A percentile compares a stretch with the other conserved stretches of the same genome.
Conservation (phyloP, 2,329 filamentous ascomycete genomes). For the Apiospora malaysiana region DNA sequence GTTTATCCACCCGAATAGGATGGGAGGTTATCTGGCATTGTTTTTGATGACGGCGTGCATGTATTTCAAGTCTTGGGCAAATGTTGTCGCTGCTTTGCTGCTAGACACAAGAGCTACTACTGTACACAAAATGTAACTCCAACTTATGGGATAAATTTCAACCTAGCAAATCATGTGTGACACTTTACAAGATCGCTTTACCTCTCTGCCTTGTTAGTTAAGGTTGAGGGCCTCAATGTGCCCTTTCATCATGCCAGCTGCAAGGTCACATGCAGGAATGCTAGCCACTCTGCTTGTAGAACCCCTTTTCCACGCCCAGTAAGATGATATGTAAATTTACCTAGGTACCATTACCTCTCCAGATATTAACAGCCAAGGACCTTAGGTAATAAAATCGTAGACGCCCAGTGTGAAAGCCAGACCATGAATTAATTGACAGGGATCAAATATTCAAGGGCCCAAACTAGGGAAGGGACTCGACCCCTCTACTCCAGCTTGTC, state of each 20-base stretch:
- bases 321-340: not conserved
- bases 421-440: not conserved
- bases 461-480: not conserved
- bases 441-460: not conserved
- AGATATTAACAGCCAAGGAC: not conserved
- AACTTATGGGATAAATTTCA: not conserved
- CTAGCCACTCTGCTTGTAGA: not conserved
- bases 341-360: not conserved
- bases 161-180: not conserved
- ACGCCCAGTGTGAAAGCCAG: too few relatives aligned
- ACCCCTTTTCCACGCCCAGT: not conserved
- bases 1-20: not conserved
- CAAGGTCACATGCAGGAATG: not conserved
- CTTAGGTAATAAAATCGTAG: not conserved
- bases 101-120: not conserved
- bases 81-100: too few relatives aligned
- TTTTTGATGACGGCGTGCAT: not conserved
- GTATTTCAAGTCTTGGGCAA: not conserved
- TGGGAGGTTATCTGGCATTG: not conserved
- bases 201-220: not conserved
- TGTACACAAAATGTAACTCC: not conserved
- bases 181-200: not conserved
- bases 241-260: not conserved
- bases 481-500: slow-evolving; percentile 12
- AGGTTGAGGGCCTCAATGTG: not conserved